A percentile compares a stretch with the other conserved stretches of the same genome.
Conservation (phyloP, 2,329 filamentous ascomycete species). For the Ophiostoma sp. region DNA sequence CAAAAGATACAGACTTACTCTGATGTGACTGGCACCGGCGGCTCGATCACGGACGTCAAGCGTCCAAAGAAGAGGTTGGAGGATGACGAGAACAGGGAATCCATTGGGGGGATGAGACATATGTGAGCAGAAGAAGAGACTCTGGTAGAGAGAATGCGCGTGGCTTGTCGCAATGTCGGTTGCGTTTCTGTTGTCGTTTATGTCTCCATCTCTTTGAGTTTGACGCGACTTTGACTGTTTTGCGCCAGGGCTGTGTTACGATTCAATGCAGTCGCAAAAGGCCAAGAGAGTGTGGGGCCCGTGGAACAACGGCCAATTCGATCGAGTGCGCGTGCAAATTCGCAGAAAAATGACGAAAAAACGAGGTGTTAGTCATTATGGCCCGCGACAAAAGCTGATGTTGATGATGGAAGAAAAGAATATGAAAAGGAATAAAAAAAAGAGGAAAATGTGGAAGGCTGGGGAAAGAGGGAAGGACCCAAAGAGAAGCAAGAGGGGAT, state of each 20-base stretch:
- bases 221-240: not conserved
- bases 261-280: not conserved
- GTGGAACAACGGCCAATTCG: not conserved
- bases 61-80: slow-evolving; percentile 24
- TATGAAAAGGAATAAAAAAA: not conserved
- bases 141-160: not conserved
- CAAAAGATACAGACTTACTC: not conserved
- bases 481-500: not conserved
- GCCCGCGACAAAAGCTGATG: not conserved
- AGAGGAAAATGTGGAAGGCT: not conserved
- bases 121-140: not conserved
- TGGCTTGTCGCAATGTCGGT: not conserved
- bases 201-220: not conserved
- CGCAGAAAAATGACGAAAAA: not conserved
- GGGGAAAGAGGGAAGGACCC: not conserved
- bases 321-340: not conserved
- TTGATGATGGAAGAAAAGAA: not conserved
- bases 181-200: not conserved
- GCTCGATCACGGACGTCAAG: not conserved
- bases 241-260: not conserved
- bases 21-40: not conserved
- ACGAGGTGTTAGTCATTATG: not conserved
- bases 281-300: too few relatives aligned
- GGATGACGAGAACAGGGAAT: slow-evolving; percentile 24
- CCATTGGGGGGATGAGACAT: not conserved